These are phyloP conservation scores for Russula compacta DNA, from an alignment of 768 basidiomycete genomes.

Conservation along the genomic window DNA sequence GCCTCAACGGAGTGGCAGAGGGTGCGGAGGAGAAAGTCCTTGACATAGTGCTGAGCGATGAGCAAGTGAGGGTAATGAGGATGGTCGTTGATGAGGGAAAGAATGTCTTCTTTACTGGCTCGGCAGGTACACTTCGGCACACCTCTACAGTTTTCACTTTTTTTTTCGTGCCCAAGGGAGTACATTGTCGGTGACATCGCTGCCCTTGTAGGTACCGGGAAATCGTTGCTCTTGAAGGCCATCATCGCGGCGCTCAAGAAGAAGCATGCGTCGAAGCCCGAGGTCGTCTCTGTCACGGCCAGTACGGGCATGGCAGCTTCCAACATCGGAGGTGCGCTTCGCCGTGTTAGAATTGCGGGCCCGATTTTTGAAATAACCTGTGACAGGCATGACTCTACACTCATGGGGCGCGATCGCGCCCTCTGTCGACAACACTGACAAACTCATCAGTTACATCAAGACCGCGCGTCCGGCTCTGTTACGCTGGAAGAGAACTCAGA, in stretches of 20 bases:
- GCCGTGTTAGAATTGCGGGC: slow-evolving; percentile 14
- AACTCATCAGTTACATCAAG: slow-evolving; percentile 41
- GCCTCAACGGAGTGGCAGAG: slow-evolving; percentile 14
- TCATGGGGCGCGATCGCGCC: slow-evolving; percentile 53
- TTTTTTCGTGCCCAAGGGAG: neutral
- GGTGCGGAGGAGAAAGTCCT: slow-evolving; percentile 19
- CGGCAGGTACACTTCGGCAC: slow-evolving; percentile 40
- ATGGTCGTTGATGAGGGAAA: slow-evolving; percentile 48
- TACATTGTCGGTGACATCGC: neutral
- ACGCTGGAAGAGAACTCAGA: slow-evolving; percentile 49
- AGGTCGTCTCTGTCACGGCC: slow-evolving; percentile 47
- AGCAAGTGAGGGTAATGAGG: slow-evolving; percentile 43
- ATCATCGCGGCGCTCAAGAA: slow-evolving; percentile 45
- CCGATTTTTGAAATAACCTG: slow-evolving; percentile 10
- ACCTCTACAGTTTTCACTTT: neutral
- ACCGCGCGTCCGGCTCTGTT: slow-evolving; percentile 45
- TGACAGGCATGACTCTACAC: slow-evolving; percentile 49
- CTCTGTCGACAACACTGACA: slow-evolving; percentile 35
- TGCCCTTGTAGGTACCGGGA: slow-evolving; percentile 45
- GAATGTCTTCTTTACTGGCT: slow-evolving; percentile 60
- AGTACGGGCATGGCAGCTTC: slow-evolving; percentile 60
- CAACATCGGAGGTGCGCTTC: slow-evolving; percentile 49
- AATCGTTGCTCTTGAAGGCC: slow-evolving; percentile 48
- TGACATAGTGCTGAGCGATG: slow-evolving; percentile 39
- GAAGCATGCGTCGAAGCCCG: slow-evolving; percentile 36